Percentiles rank a stretch among this genome's conserved stretches.
Conservation (phyloP, 257 asterid species). For the Vinca minor region DNA sequence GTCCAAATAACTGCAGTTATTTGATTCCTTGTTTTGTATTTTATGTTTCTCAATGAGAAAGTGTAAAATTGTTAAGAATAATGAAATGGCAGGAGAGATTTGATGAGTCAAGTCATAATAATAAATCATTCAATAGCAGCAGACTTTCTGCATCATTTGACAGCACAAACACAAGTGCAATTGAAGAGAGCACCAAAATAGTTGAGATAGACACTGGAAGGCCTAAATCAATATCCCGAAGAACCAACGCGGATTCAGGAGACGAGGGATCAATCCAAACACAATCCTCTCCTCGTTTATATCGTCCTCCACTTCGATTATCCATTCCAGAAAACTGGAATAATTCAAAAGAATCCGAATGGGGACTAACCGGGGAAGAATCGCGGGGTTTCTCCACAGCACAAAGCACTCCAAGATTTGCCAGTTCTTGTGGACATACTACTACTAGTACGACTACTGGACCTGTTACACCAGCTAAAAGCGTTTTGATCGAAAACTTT, state of each 20-base stretch:
- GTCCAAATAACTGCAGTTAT: no score
- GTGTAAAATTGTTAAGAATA: no score
- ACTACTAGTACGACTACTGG: slow-evolving; percentile 25
- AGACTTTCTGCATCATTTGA: slow-evolving; percentile 49
- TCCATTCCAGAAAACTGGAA: slow-evolving; percentile 22
- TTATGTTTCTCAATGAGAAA: background rate
- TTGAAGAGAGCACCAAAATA: slow-evolving; percentile 64
- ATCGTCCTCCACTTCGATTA: slow-evolving; percentile 21
- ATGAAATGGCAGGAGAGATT: slow-evolving; percentile 24
- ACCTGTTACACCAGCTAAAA: slow-evolving; percentile 49
- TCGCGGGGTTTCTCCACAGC: slow-evolving; percentile 40
- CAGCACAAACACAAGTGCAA: slow-evolving; percentile 13
- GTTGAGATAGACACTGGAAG: slow-evolving; percentile 73
- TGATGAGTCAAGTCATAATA: slow-evolving; percentile 30
- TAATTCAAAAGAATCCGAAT: slow-evolving; percentile 23
- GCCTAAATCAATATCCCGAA: slow-evolving; percentile 46
- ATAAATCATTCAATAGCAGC: slow-evolving; percentile 32
- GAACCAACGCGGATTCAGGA: slow-evolving; percentile 30
- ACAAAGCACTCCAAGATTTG: slow-evolving; percentile 61
- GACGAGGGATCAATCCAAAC: slow-evolving; percentile 27
- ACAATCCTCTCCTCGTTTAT: slow-evolving; percentile 13
- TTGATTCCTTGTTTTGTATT: background rate
- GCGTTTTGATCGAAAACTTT: slow-evolving; percentile 30
- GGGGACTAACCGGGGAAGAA: slow-evolving; percentile 30
- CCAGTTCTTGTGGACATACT: slow-evolving; percentile 26